These are phyloP conservation scores for Trichoderma breve DNA, from an alignment of 2,329 filamentous ascomycete genomes.

Conservation along the genomic window DNA sequence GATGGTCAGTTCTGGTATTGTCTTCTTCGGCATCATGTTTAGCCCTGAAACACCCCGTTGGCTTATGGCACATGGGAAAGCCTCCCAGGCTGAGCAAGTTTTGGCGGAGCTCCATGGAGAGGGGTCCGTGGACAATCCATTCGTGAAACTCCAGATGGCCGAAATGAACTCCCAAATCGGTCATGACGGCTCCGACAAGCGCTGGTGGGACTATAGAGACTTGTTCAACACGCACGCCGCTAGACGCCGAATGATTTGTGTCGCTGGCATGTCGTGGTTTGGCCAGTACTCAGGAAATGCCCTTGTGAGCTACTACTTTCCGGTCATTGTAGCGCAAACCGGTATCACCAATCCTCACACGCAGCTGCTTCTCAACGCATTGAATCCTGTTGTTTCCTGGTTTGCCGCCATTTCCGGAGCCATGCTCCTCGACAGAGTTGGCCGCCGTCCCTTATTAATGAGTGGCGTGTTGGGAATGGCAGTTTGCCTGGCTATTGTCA, in stretches of 20 bases:
- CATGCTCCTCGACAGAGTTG: constrained; percentile 53
- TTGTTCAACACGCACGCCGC: constrained; percentile 50
- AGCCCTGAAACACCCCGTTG: constrained; percentile 16
- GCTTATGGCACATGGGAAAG: constrained; percentile 11
- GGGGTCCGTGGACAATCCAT: constrained; percentile 47
- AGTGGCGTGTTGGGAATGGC: constrained; percentile 23
- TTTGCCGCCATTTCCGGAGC: constrained; percentile 53
- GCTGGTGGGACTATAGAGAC: constrained; percentile 56
- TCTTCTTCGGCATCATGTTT: constrained; percentile 43
- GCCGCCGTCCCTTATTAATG: constrained; percentile 55
- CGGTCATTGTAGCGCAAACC: constrained; percentile 48
- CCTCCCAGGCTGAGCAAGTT: constrained; percentile 35
- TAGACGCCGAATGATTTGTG: constrained; percentile 50
- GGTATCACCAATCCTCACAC: constrained; percentile 50
- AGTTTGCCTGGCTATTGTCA: constrained; percentile 53
- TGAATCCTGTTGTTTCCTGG: constrained; percentile 54
- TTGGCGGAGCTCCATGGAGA: constrained; percentile 52
- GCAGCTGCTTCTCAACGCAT: constrained; percentile 49
- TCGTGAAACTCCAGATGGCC: constrained; percentile 52
- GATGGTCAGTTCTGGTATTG: constrained; percentile 49
- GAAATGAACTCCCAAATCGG: constrained; percentile 48
- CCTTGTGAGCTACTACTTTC: constrained; percentile 54
- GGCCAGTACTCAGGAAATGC: constrained; percentile 53
- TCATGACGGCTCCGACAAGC: constrained; percentile 51
- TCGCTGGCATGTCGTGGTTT: constrained; percentile 32